These are phyloP conservation scores for Elongisporangium senticosum DNA, from an alignment of 352 stramenopile species.

Conservation along the genomic window DNA sequence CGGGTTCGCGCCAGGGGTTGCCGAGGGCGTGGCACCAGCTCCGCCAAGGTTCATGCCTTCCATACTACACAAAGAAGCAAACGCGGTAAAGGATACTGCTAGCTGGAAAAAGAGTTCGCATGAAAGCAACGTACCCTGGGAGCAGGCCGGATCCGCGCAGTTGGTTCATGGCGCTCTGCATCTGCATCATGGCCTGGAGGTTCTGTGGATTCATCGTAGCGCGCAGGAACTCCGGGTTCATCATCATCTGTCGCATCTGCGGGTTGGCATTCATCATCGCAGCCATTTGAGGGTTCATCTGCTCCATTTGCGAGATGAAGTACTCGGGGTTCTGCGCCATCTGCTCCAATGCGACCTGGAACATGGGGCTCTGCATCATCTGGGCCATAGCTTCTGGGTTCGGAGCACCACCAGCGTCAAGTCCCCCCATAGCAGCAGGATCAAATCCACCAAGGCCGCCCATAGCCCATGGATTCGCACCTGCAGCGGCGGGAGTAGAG, in stretches of 20 bases:
- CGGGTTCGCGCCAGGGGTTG: conserved; percentile 28
- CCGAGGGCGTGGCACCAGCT: conserved; percentile 2
- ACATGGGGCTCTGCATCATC: conserved; percentile 83
- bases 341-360: conserved; percentile 78
- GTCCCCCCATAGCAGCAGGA: conserved; percentile 1
- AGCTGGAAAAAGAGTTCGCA: not conserved
- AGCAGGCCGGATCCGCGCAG: conserved; percentile 64
- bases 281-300: conserved; percentile 88
- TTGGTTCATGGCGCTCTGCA: conserved; percentile 87
- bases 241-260: conserved; percentile 86
- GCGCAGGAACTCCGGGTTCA: conserved; percentile 81
- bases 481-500: conserved; percentile 14
- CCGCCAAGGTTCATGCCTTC: conserved; percentile 42
- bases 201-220: conserved; percentile 88
- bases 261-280: conserved; percentile 85
- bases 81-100: not conserved
- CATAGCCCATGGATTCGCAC: conserved; percentile 66
- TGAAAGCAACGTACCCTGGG: conserved; percentile 34
- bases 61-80: conserved; percentile 19
- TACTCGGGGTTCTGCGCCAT: conserved; percentile 76
- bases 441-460: conserved; percentile 16
- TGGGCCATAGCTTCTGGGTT: conserved; percentile 78
- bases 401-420: conserved; percentile 14
- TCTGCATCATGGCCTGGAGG: conserved; percentile 89
- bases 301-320: conserved; percentile 82